These are phyloP conservation scores for Trypanosoma scelopori DNA, from an alignment of 208 protist genomes.

Conservation along the genomic window DNA sequence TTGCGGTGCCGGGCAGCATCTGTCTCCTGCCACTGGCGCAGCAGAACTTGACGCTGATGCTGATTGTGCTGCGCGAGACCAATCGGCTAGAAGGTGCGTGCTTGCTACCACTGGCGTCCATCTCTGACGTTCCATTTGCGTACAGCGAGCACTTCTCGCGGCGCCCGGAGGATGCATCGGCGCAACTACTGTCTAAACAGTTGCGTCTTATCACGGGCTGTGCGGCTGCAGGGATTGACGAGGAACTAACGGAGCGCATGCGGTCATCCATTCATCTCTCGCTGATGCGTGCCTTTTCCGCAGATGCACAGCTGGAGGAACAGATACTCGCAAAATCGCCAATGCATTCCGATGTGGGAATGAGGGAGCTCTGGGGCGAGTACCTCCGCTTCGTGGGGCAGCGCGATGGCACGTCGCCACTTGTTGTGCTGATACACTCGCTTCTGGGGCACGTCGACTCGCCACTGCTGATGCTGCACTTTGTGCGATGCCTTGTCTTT, in stretches of 20 bases:
- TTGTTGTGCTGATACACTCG: constrained; percentile 24
- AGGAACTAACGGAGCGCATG: constrained; percentile 37
- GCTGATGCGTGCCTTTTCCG: constrained; percentile 50
- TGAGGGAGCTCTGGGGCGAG: constrained; percentile 46
- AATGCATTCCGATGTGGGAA: constrained; percentile 29
- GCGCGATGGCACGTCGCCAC: constrained; percentile 34
- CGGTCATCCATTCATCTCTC: constrained; percentile 51
- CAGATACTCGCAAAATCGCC: constrained; percentile 52
- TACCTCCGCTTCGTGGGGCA: constrained; percentile 39
- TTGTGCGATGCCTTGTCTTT: constrained; percentile 18
- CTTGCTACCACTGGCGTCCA: constrained; percentile 54
- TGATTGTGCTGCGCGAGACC: constrained; percentile 42
- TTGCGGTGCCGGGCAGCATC: constrained; percentile 28
- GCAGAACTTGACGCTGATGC: constrained; percentile 66
- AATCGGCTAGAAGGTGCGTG: constrained; percentile 30
- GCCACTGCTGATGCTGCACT: constrained; percentile 18
- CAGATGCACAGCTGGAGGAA: constrained; percentile 41
- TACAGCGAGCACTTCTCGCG: constrained; percentile 30
- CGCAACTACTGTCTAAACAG: constrained; percentile 37
- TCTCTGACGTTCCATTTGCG: constrained; percentile 59
- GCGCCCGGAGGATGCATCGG: constrained; percentile 34
- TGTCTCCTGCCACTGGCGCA: constrained; percentile 62
- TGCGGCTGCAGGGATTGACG: constrained; percentile 30
- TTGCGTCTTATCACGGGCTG: constrained; percentile 34
- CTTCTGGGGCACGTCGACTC: constrained; percentile 19